phyloP scores from a whole-genome alignment of 225 moss, liverwort and hornwort species.

The Polytrichum commune region DNA sequence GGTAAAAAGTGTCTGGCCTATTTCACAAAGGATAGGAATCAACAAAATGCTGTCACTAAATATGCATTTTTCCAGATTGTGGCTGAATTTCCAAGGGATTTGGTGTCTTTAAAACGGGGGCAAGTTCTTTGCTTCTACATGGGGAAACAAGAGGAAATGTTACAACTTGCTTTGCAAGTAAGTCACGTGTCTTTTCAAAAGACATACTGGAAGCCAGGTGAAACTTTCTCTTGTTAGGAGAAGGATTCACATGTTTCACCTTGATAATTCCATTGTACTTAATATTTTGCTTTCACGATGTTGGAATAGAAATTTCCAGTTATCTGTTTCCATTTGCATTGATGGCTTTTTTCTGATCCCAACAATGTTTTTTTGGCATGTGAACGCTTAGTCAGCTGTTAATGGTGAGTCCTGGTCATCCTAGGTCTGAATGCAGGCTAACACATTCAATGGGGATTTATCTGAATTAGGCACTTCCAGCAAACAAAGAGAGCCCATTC shows the following conservation, averaged over 20 bases:
- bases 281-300: too few species aligned
- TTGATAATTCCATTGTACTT: too few species aligned
- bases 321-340: too few species aligned
- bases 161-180: constrained; percentile 53
- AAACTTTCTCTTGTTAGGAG: too few species aligned
- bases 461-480: constrained; percentile 48
- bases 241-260: too few species aligned
- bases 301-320: too few species aligned
- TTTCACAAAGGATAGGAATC: background rate
- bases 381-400: constrained; percentile 17
- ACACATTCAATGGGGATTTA: constrained; percentile 7
- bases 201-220: too few species aligned
- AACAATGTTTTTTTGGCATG: too few species aligned
- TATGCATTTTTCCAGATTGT: constrained; percentile 51
- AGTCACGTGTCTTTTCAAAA: background rate
- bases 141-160: constrained; percentile 66
- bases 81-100: constrained; percentile 62
- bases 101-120: constrained; percentile 62
- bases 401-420: background rate
- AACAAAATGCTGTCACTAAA: constrained; percentile 9
- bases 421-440: background rate
- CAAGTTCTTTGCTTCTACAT: constrained; percentile 72
- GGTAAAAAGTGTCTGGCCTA: background rate
- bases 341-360: too few species aligned
- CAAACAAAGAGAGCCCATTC: constrained; percentile 62